Evolutionary conservation across 306 rosid genomes (phyloP), one percentile per base, ranked within the genome.

Genomic region (Dicorynia guianensis): DNA sequence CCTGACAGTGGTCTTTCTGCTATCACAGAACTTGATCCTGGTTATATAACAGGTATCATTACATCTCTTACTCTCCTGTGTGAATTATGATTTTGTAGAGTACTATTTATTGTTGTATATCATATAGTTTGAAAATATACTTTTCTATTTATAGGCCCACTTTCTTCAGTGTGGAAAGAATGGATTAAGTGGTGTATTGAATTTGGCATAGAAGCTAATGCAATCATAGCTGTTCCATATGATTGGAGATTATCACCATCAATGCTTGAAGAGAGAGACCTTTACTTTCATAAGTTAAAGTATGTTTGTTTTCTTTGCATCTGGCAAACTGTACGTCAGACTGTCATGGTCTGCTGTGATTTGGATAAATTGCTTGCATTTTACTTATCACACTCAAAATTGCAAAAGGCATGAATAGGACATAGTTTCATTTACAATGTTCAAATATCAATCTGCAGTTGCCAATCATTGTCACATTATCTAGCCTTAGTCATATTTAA

Each of bases 141-240:
- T 20, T 63, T 52, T 34, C 75, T 76, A 76, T 30, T 71, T 77
- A 75, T 74, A 95, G 97, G 99, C 65, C 97, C 97, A 57, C 99
- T 95, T 71, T 95, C 99, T 8, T 90, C 99, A 1, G 92, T 95
- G 65, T 95, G 99, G 99, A 95, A 89, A 82, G 99, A 90, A 47
- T 95, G 99, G 99, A 79, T 95, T 69, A 95, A 95, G 82, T 95
- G 99, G 99, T 95, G 99, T 75, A 84, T 95, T 81, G 97, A 95
- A 74, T 95, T 95, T 76, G 99, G 99, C 49, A 87, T 95, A 19
- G 99, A 95, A 80, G 90, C 99, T n/a, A 90, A 92, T 65, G 97
- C 99, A 20, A 92, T 95, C 72, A 86, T 95, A 61, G 99, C 99
- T 36, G 99, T 83, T 81, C 99, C 99, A 4, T 95, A 95, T 80